Base-by-base conservation (phyloP, 2,329 filamentous ascomycete species). In the Hortaea werneckii region DNA sequence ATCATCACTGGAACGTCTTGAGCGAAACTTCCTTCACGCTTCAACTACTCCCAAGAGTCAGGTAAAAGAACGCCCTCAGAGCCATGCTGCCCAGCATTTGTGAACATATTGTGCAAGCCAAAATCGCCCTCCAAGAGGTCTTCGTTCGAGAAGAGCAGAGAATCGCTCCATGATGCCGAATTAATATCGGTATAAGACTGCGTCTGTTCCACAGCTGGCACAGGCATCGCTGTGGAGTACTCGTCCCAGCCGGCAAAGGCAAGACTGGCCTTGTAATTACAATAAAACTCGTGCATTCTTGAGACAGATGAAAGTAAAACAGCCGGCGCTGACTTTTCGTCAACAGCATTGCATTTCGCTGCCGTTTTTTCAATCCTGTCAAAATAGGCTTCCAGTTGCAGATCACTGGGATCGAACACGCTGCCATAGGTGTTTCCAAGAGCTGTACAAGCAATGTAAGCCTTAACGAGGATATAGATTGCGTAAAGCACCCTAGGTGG, bases 381-480 rank as follows among this genome's bases (percentile, higher is more conserved):
- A 12, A 59, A 48, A 35, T 60, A 59, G 9, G 55, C 53, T 8
- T 56, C 52, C 2, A 56, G 40, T 6, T 51, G 50, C 5, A 63
- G 42, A n/a, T 56, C 47, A n/a, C 52, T 48, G 4, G 51, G 45
- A 11, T 54, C 52, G 35, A 63, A 48, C 32, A 61, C 52, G 5
- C 49, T 37, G 9, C 58, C 54, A 12, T 52, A 53, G 4, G 58
- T 58, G 46, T 56, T 60, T 11, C 55, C 54, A 10, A 46, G 45
- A 4, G 50, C 54, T 2, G 54, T 56, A 4, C 52, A 47, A 6
- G 58, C 57, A 13, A 60, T 54, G 45, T 59, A 55, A 6, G 58
- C 42, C 42, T 58, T 59, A n/a, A 53, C 41, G 6, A 61, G 50
- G 2, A 56, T 41, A 39, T 54, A 58, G 9, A 54, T 46, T 3